Base-by-base conservation (phyloP, 228 moss, liverwort and hornwort species). In the Sphagnum fallax region DNA sequence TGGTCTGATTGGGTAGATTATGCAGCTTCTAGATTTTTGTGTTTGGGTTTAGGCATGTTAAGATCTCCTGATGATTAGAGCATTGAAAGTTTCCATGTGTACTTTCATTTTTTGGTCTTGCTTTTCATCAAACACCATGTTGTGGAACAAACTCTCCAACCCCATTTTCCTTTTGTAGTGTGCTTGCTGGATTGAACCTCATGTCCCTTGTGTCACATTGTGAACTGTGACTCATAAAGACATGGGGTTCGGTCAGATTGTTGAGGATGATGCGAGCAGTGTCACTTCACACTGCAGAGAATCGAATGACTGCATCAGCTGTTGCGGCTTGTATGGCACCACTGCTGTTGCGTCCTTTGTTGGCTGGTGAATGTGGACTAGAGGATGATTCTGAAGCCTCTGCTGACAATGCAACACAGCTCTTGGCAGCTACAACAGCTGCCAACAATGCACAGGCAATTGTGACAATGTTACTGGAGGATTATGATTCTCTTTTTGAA, bases 261-360 rank as follows among this genome's bases (percentile, higher is more conserved):
- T 79, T 94, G 72, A 82, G 84, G 69, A 94, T 94, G 94, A 94
- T 94, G 94, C 77, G 88, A 65, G 84, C 91, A 60, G 91, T 94
- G 65, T 89, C 94, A 53, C 77, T 89, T 53, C 94, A 83, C 71
- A 89, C 91, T 16, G 75, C 83, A 5, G 86, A 89, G 65, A 94
- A 94, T 81, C 86, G 89, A 53, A 94, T 94, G 94, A 91, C 94
- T 53, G 66, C 94, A n/a, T 94, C 94, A 57, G 94, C 94, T 58
- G 94, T 94, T 52, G 94, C 94, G 68, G 94, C 94, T 52, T 94
- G 94, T 75, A 94, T 94, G 94, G 94, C 94, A 71, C 94, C 94
- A 65, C 83, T 94, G 8, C 88, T 94, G 65, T 70, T 94, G 71
- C 88, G 94, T 53, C 94, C 94, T 4, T 77, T 94, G 62, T 65